Evolutionary conservation across 1,139 yeast genomes (phyloP).

Genomic region (Zygoascus meyerae): DNA sequence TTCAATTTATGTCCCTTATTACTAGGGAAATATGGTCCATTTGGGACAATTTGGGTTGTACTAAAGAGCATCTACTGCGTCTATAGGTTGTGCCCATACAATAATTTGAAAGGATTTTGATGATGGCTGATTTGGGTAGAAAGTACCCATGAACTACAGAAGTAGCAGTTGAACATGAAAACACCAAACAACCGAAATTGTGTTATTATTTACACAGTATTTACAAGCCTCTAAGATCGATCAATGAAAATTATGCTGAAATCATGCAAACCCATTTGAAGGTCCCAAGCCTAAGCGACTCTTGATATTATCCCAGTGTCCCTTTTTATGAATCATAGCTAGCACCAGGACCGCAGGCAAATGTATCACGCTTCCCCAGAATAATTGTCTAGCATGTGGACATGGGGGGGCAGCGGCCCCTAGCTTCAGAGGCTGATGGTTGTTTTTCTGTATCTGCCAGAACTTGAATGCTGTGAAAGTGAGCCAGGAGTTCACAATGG

Average conservation of each 20-base stretch:
- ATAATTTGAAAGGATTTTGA: no score
- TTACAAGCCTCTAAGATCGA: no score
- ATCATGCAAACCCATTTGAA: background rate
- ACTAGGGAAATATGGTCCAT: no score
- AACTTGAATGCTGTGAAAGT: constrained; percentile 73
- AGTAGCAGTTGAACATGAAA: no score
- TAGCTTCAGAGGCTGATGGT: constrained; percentile 19
- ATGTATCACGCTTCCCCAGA: constrained; percentile 95
- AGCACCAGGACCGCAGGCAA: constrained; percentile 81
- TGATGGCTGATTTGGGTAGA: no score
- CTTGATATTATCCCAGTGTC: constrained; percentile 74
- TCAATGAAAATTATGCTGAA: background rate
- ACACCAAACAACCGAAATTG: no score
- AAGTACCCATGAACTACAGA: no score
- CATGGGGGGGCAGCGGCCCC: constrained; percentile 19
- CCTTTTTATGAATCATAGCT: constrained; percentile 92
- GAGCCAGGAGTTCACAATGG: constrained; percentile 79
- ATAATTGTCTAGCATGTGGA: constrained; percentile 63
- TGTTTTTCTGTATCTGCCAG: constrained; percentile 45
- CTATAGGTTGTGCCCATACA: no score
- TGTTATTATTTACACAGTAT: no score
- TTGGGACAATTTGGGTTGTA: no score
- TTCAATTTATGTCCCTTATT: constrained; percentile 3
- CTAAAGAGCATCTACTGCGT: no score
- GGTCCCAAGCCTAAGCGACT: constrained; percentile 3